phyloP scores from a whole-genome alignment of 1,139 yeast species.

The Hansenula sp. region DNA sequence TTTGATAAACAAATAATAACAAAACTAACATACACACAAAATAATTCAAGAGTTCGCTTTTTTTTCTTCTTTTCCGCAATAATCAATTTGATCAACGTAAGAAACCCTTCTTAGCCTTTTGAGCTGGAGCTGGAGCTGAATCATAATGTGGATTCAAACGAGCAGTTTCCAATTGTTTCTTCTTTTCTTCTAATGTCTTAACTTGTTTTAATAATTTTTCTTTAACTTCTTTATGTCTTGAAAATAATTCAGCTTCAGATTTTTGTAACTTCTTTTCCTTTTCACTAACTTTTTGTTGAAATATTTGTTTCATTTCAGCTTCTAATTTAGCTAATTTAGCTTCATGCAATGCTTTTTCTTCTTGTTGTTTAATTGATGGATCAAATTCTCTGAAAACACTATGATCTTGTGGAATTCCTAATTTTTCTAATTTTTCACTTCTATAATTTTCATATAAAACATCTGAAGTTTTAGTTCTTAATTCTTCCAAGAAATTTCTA shows the following conservation, averaged over 20 bases:
- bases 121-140: constrained; percentile 37
- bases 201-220: constrained; percentile 88
- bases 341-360: constrained; percentile 89
- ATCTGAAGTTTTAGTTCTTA: constrained; percentile 80
- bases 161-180: constrained; percentile 73
- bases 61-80: neutral
- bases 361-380: constrained; percentile 89
- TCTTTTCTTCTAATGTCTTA: constrained; percentile 85
- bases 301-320: constrained; percentile 93
- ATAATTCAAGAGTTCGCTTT: neutral
- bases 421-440: constrained; percentile 67
- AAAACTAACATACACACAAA: neutral
- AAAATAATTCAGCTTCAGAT: constrained; percentile 94
- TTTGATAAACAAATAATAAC: neutral
- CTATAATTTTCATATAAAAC: constrained; percentile 85
- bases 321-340: constrained; percentile 94
- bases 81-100: constrained; percentile 35
- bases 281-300: constrained; percentile 94
- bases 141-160: constrained; percentile 53
- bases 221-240: constrained; percentile 96
- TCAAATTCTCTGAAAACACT: constrained; percentile 91
- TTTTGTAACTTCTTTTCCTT: constrained; percentile 97
- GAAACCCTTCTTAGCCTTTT: constrained; percentile 58
- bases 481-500: constrained; percentile 89
- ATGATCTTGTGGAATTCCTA: constrained; percentile 93